phyloP scores from a whole-genome alignment of 768 basidiomycete species.

The Suillus paluster region DNA sequence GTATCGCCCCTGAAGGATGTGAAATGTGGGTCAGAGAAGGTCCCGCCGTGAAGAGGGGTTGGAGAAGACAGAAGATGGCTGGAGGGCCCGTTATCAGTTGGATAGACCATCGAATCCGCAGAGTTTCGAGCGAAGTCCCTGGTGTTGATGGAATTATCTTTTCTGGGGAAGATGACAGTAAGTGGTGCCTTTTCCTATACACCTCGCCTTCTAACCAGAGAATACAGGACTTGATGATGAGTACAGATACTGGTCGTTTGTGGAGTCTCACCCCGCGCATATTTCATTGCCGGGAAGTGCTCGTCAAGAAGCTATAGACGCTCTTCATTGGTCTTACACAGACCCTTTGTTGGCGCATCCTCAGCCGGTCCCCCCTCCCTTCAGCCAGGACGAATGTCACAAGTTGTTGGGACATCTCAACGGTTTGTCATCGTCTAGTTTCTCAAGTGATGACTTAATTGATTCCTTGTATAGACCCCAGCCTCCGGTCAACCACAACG shows the following conservation, averaged over 20 bases:
- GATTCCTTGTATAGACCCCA: constrained; percentile 19
- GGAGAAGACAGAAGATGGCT: constrained; percentile 35
- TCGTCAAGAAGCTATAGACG: constrained; percentile 71
- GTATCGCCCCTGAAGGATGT: constrained; percentile 45
- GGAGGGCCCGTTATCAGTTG: constrained; percentile 50
- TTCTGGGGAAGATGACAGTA: constrained; percentile 46
- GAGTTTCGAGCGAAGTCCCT: constrained; percentile 52
- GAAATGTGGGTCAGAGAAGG: constrained; percentile 68
- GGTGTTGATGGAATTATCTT: constrained; percentile 28
- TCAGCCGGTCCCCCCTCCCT: constrained; percentile 62
- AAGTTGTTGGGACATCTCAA: constrained; percentile 67
- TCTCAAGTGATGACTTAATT: background rate
- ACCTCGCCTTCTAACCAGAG: background rate
- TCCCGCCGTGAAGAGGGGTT: constrained; percentile 30
- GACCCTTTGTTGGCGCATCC: constrained; percentile 73
- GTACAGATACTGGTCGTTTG: constrained; percentile 81
- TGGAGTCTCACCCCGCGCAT: constrained; percentile 82
- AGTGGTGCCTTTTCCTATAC: constrained; percentile 21
- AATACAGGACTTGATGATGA: constrained; percentile 70
- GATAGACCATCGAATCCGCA: constrained; percentile 68
- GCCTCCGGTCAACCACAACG: constrained; percentile 37
- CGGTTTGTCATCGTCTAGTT: constrained; percentile 22
- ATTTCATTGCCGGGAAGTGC: constrained; percentile 57
- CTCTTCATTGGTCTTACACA: constrained; percentile 81
- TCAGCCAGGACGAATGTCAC: constrained; percentile 77